phyloP scores from a whole-genome alignment of 2,329 filamentous ascomycete genomes.

The Myotisia sp. region DNA sequence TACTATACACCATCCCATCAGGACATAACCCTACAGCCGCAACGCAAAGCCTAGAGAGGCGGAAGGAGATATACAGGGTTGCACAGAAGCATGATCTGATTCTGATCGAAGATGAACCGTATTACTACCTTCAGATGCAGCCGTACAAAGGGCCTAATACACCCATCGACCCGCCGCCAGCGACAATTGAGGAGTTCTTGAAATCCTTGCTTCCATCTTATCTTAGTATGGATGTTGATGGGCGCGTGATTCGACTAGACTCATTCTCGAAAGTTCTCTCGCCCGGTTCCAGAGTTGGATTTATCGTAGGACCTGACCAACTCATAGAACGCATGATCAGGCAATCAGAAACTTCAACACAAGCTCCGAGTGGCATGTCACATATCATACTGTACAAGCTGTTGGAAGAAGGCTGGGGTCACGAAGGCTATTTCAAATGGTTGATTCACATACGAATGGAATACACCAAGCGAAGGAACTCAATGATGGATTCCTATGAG shows the following conservation, averaged over 20 bases:
- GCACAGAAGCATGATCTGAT: constrained; percentile 72
- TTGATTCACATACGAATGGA: constrained; percentile 64
- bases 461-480: constrained; percentile 67
- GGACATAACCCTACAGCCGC: constrained; percentile 87
- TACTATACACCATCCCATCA: constrained; percentile 60
- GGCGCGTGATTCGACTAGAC: constrained; percentile 77
- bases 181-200: constrained; percentile 58
- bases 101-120: constrained; percentile 87
- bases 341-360: constrained; percentile 69
- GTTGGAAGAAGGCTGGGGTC: constrained; percentile 87
- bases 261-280: constrained; percentile 87
- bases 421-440: constrained; percentile 80
- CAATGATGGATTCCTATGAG: constrained; percentile 65
- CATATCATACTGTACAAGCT: constrained; percentile 79
- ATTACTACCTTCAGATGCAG: constrained; percentile 81
- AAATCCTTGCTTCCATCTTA: constrained; percentile 57
- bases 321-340: constrained; percentile 69
- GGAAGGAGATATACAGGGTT: constrained; percentile 59
- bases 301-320: constrained; percentile 78
- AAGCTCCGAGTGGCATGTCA: constrained; percentile 71
- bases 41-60: constrained; percentile 55
- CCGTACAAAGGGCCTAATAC: constrained; percentile 48
- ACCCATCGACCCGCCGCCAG: constrained; percentile 41
- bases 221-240: constrained; percentile 69
- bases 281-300: constrained; percentile 68